These are phyloP conservation scores for Sporothrix phasma DNA, from an alignment of 2,329 filamentous ascomycete species.

Conservation along the genomic window DNA sequence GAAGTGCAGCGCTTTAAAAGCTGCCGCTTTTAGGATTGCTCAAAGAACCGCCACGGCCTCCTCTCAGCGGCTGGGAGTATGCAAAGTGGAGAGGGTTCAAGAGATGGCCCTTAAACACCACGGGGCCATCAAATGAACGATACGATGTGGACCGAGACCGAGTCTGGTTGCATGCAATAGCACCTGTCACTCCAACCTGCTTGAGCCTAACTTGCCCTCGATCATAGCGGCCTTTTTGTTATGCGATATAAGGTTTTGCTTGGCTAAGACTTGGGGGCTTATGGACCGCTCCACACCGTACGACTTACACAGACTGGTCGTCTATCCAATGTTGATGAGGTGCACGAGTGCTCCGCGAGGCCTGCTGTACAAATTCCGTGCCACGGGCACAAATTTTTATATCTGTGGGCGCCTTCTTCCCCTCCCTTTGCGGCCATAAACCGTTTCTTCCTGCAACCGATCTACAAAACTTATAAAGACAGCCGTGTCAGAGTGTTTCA, in stretches of 20 bases:
- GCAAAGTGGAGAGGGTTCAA: neutral
- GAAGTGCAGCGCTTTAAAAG: slow-evolving; percentile 15
- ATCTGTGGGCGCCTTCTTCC: too few species aligned
- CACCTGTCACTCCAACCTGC: too few species aligned
- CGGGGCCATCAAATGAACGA: neutral
- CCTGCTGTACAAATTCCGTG: too few species aligned
- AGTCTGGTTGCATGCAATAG: neutral
- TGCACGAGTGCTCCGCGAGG: too few species aligned
- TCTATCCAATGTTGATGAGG: neutral
- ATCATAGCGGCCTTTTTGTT: too few species aligned
- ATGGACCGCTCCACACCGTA: neutral
- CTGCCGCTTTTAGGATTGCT: too few species aligned
- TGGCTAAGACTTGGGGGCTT: neutral
- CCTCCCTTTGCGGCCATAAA: neutral
- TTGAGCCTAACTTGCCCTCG: too few species aligned
- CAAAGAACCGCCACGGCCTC: too few species aligned
- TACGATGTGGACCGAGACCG: neutral
- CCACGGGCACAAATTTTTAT: too few species aligned
- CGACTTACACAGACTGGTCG: too few species aligned
- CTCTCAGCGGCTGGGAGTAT: neutral
- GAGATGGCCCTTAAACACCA: neutral
- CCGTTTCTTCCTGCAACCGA: neutral
- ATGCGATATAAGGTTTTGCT: neutral
- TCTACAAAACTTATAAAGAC: neutral
- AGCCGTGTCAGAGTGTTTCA: neutral